A percentile compares a stretch with the other conserved stretches of the same genome.
Conservation (phyloP, 1,284 basidiomycete species). For the Neolentinus lepideus region DNA sequence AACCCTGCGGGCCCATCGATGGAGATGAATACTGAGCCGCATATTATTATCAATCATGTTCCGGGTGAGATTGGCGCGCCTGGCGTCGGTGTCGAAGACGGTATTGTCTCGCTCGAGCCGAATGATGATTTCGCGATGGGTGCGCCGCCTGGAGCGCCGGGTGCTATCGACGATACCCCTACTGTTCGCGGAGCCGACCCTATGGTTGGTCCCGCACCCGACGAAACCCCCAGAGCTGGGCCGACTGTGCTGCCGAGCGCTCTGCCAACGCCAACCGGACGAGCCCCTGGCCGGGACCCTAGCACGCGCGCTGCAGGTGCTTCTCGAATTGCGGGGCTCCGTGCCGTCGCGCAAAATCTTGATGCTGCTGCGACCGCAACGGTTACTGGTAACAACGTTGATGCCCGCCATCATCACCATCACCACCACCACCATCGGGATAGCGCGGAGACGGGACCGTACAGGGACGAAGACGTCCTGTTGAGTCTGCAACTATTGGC, state of each 20-base stretch:
- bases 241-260: background rate
- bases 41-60: conserved; percentile 60
- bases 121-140: conserved; percentile 84
- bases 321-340: background rate
- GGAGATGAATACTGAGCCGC: conserved; percentile 46
- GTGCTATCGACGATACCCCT: conserved; percentile 44
- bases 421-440: conserved; percentile 23
- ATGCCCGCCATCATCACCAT: conserved; percentile 1
- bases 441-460: conserved; percentile 49
- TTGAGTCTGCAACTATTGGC: conserved; percentile 90
- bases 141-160: conserved; percentile 76
- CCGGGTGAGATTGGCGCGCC: conserved; percentile 34
- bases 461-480: conserved; percentile 93
- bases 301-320: conserved; percentile 2
- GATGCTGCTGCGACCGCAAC: background rate
- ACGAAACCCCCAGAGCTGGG: conserved; percentile 3
- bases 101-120: conserved; percentile 60
- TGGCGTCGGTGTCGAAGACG: conserved; percentile 58
- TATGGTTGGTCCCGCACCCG: background rate
- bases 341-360: background rate
- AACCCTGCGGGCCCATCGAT: conserved; percentile 28
- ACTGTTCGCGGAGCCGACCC: background rate
- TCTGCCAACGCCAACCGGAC: conserved; percentile 9
- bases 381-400: background rate
- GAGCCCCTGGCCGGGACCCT: conserved; percentile 8